A percentile compares a stretch with the other conserved stretches of the same genome.
Evolutionary conservation across 805 yeast genomes (phyloP).

Genomic region (Saccharomyces jurei): DNA sequence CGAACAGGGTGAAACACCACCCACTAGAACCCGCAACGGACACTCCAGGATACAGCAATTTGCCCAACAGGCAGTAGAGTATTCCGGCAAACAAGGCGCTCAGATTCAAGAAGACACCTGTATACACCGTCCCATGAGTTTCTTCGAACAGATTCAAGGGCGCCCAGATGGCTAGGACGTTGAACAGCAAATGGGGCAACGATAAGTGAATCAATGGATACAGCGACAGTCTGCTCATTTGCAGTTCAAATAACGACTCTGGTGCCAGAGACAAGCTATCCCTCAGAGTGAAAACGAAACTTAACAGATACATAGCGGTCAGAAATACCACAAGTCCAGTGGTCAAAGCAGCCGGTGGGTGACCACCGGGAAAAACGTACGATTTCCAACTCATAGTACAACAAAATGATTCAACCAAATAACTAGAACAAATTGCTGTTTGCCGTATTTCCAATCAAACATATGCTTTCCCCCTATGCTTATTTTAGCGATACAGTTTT

Average conservation of each 20-base stretch:
- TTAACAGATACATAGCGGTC: conserved; percentile 36
- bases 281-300: conserved; percentile 14
- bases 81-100: conserved; percentile 64
- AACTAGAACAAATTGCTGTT: neutral
- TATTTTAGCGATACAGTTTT: neutral
- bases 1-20: conserved; percentile 60
- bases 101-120: conserved; percentile 71
- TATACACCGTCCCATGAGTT: conserved; percentile 73
- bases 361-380: conserved; percentile 5
- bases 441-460: neutral
- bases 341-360: conserved; percentile 51
- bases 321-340: conserved; percentile 54
- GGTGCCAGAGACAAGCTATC: conserved; percentile 11
- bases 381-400: neutral
- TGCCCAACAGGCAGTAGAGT: conserved; percentile 43
- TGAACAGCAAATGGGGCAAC: conserved; percentile 52
- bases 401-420: neutral
- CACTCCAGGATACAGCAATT: conserved; percentile 41
- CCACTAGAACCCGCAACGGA: conserved; percentile 65
- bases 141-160: conserved; percentile 61
- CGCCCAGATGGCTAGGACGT: conserved; percentile 47
- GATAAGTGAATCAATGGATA: conserved; percentile 67
- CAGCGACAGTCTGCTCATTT: conserved; percentile 36
- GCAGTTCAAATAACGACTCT: conserved; percentile 6
- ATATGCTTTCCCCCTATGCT: neutral